These are phyloP conservation scores for Lodderomyces margitis DNA, from an alignment of 1,139 yeast genomes.

Conservation along the genomic window DNA sequence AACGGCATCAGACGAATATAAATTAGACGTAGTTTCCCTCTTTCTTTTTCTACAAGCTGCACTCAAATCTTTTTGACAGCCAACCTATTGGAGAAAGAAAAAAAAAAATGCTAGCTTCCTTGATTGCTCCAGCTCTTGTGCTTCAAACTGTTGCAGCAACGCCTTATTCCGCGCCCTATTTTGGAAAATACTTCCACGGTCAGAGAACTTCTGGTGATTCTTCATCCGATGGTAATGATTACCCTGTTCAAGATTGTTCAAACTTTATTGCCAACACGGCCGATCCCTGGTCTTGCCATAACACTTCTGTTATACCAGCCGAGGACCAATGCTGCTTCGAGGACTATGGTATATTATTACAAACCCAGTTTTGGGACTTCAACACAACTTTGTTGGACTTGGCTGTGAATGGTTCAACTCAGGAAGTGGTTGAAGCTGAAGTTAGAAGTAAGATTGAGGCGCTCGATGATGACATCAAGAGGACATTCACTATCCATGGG, in stretches of 20 bases:
- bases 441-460: constrained; percentile 8
- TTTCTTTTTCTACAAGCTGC: too few species aligned
- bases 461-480: constrained; percentile 14
- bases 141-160: constrained; percentile 7
- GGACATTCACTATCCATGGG: constrained; percentile 41
- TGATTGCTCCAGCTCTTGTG: constrained; percentile 4
- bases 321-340: constrained; percentile 34
- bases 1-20: too few species aligned
- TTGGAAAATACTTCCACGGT: constrained; percentile 15
- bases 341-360: constrained; percentile 34
- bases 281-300: constrained; percentile 27
- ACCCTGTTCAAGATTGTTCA: constrained; percentile 14
- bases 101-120: background rate
- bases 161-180: constrained; percentile 12
- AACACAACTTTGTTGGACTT: constrained; percentile 23
- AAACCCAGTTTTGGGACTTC: constrained; percentile 44
- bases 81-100: background rate
- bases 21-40: too few species aligned
- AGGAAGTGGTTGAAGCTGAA: constrained; percentile 14
- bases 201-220: constrained; percentile 14
- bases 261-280: constrained; percentile 9
- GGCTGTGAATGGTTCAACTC: constrained; percentile 21
- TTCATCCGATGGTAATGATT: constrained; percentile 12
- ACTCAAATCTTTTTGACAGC: too few species aligned
- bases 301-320: constrained; percentile 20